These are phyloP conservation scores for Penicillium decumbens DNA, from an alignment of 2,329 filamentous ascomycete species.

Conservation along the genomic window DNA sequence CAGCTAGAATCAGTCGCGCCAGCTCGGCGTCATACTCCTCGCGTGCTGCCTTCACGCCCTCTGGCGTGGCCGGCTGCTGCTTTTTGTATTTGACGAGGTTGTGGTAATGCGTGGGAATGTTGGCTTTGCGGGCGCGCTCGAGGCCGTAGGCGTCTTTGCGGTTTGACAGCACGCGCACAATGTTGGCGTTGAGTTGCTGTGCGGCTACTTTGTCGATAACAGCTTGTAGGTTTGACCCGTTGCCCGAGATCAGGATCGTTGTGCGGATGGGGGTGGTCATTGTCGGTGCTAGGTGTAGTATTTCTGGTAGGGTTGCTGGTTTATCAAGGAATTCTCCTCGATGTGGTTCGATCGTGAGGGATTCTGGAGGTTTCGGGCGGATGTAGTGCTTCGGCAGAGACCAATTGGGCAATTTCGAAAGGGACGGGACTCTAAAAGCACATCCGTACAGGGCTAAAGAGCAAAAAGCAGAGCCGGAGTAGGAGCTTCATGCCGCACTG, in stretches of 20 bases:
- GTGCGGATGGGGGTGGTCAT: conserved; percentile 47
- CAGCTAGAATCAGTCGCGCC: conserved; percentile 60
- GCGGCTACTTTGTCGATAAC: conserved; percentile 59
- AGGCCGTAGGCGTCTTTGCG: conserved; percentile 62
- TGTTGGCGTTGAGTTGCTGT: conserved; percentile 48
- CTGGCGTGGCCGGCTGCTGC: conserved; percentile 54
- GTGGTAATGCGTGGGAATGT: conserved; percentile 73
- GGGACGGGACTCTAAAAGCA: neutral
- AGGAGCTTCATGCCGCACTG: conserved; percentile 4
- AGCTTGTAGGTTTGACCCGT: conserved; percentile 74
- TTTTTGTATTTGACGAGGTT: conserved; percentile 75
- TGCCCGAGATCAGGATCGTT: conserved; percentile 67
- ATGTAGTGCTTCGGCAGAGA: neutral
- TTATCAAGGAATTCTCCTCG: neutral
- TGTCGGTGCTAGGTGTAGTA: neutral
- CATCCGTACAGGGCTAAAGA: conserved; percentile 3
- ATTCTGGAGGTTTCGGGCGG: neutral
- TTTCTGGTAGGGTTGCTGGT: neutral
- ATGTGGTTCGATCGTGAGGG: neutral
- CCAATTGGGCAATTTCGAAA: conserved; percentile 1
- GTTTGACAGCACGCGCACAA: conserved; percentile 63
- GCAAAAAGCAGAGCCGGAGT: neutral
- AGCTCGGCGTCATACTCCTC: conserved; percentile 70
- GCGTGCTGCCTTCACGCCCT: conserved; percentile 52
- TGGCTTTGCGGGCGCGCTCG: conserved; percentile 54